Evolutionary conservation across 2,329 filamentous ascomycete genomes (phyloP).

Genomic region (Sordariomycetes sp.): DNA sequence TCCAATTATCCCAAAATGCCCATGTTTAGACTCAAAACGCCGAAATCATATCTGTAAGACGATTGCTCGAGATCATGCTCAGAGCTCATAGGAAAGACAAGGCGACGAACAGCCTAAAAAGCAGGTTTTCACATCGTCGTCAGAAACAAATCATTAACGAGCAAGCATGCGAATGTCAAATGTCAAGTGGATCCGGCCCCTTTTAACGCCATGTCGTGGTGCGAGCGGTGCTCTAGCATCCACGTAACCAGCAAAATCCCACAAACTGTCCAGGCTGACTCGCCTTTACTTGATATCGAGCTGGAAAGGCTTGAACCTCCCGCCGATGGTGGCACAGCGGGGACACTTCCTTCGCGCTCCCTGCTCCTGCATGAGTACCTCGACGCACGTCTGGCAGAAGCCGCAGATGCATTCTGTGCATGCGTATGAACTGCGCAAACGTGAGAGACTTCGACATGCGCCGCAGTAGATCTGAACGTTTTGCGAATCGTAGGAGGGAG

Average conservation of each 20-base stretch:
- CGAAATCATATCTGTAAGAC: too few species aligned
- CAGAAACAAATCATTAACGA: too few species aligned
- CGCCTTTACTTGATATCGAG: conserved; percentile 57
- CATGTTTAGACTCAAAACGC: too few species aligned
- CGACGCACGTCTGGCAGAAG: conserved; percentile 80
- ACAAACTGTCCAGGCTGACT: not conserved
- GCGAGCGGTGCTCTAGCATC: too few species aligned
- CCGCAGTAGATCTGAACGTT: conserved; percentile 87
- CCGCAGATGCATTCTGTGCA: conserved; percentile 96
- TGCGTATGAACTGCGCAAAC: conserved; percentile 77
- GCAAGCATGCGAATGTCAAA: too few species aligned
- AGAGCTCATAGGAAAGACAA: too few species aligned
- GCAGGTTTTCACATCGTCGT: too few species aligned
- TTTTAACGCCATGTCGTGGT: too few species aligned
- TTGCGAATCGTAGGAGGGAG: conserved; percentile 63
- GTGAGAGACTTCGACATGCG: conserved; percentile 68
- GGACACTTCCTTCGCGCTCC: conserved; percentile 70
- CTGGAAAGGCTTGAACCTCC: conserved; percentile 77
- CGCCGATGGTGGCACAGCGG: conserved; percentile 68
- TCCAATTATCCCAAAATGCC: too few species aligned
- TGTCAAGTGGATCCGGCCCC: too few species aligned
- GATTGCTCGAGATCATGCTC: too few species aligned
- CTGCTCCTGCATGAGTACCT: conserved; percentile 68
- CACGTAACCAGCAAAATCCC: not conserved
- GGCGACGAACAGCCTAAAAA: too few species aligned